Evolutionary conservation across 1,284 basidiomycete genomes (phyloP), one percentile per base, ranked within the genome.

Genomic region (Melampsora americana): DNA sequence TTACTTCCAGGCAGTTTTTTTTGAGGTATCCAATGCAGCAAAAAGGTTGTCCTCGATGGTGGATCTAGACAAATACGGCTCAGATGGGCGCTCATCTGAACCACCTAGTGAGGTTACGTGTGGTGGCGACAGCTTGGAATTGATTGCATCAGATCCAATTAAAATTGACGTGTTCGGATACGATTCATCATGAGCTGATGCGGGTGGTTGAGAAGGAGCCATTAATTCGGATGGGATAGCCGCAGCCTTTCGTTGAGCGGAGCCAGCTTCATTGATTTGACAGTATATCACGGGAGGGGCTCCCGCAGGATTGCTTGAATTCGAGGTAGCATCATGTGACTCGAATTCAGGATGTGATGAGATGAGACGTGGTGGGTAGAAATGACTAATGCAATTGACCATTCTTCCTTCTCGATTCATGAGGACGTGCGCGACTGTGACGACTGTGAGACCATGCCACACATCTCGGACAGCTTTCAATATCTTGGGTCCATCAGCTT

Each of bases 1-100:
- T 35, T 30, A 69, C 67, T 69, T 69, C 67, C 67, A 69, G 28
- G 67, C 48, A 12, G 67, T 69, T 6, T 48, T 69, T 23, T 69
- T 69, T 5, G 28, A 56, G 7, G 67, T 53, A 35, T 35, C 67
- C 28, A 69, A 39, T 18, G 48, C 48, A 39, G 30, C 42, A 30
- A 69, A 69, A 7, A 69, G 28, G 30, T 69, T 35, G 23, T 69
- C 67, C 11, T 69, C 53, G 11, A 50, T n/a, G 11, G 9, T 28
- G 18, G 7, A 5, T 16, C 0, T 20, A 7, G 44, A 46, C 18
- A 50, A 50, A 20, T 6, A 7, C 11, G 39, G 2, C 42, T 53
- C n/a, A 46, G 46, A 20, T 28, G 6, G 66, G 18, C 11, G 14
- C 18, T n/a, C 44, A 48, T 50, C 28, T 16, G n/a, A 26, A 26